Base-by-base conservation (phyloP, 805 yeast genomes). In the Yarrowia bubula region DNA sequence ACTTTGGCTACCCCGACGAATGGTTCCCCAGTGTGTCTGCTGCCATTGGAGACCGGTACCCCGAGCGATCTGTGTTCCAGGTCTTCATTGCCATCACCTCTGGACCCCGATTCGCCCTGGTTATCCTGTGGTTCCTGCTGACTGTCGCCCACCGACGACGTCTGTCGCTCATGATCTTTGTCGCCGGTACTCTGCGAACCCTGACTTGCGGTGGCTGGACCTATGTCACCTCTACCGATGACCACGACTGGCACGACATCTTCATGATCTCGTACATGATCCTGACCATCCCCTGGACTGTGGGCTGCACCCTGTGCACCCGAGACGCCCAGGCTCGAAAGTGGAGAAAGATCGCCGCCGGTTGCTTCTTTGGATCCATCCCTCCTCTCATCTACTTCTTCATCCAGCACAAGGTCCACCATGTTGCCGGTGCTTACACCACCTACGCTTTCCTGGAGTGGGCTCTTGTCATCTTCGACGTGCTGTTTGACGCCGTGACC, bases 21-120 rank as follows among this genome's bases (percentile, higher is more conserved):
- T 95, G 99, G 98, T 93, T 95, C 74, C 99, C 99, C 1, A 88
- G 96, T 72, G 99, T 95, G 1, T 88, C 96, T 41, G 98, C 99
- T 0, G 85, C 99, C 1, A 95, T 95, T 73, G 99, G 99, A 50
- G 99, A 95, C 74, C 77, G 98, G 67, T 95, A 92, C 74, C 99
- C 99, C 0, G 99, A 95, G 76, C 80, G 99, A 69, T 90, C 97
- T 1, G 77, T 95, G 17, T 95, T 93, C 75, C 99, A 95, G 77
- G 81, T 93, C 41, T 77, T 93, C 68, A 95, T 95, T 69, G 99
- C 98, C 1, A 76, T 93, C 51, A 92, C 98, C 0, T 83, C 98
- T 0, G 96, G 97, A 42, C 98, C 98, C 15, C 83, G 98, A 69
- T 93, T 92, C 74, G 74, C 89, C 39, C 75, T 88, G 61, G 80